phyloP scores from a whole-genome alignment of 2,329 filamentous ascomycete genomes.

The Corynespora cassiicola region DNA sequence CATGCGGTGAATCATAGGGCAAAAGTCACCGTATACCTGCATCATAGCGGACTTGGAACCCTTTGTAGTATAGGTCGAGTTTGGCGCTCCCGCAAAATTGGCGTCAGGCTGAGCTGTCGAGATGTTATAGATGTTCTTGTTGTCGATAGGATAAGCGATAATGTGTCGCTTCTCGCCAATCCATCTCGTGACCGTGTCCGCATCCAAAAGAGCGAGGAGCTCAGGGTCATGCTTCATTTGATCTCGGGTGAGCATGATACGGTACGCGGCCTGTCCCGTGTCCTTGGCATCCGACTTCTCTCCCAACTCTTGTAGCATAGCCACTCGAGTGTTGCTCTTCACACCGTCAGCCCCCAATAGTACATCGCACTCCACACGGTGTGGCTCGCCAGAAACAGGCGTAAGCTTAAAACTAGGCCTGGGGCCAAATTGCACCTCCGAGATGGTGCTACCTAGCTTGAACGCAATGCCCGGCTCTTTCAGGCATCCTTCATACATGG shows the following conservation, averaged over 20 bases:
- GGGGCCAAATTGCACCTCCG: conserved; percentile 62
- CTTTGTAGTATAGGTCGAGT: conserved; percentile 68
- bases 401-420: conserved; percentile 66
- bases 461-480: conserved; percentile 68
- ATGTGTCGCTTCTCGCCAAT: conserved; percentile 78
- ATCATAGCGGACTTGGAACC: conserved; percentile 68
- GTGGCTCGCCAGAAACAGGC: conserved; percentile 60
- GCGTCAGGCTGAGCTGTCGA: conserved; percentile 67
- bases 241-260: conserved; percentile 75
- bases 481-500: conserved; percentile 74
- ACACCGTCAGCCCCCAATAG: conserved; percentile 57
- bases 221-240: conserved; percentile 73
- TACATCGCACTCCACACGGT: conserved; percentile 58
- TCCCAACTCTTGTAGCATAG: conserved; percentile 62
- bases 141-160: conserved; percentile 77
- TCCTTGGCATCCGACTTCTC: conserved; percentile 65
- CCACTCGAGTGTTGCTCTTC: conserved; percentile 54
- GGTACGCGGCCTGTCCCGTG: conserved; percentile 78
- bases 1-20: conserved; percentile 66
- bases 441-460: conserved; percentile 67
- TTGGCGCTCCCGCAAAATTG: conserved; percentile 63
- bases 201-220: conserved; percentile 70
- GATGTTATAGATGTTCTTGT: conserved; percentile 71
- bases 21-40: conserved; percentile 65
- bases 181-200: conserved; percentile 74